Evolutionary conservation across 371 early-diverging fungal genomes (phyloP), one percentile per base, ranked within the genome.

Genomic region (Entomophthora muscae): DNA sequence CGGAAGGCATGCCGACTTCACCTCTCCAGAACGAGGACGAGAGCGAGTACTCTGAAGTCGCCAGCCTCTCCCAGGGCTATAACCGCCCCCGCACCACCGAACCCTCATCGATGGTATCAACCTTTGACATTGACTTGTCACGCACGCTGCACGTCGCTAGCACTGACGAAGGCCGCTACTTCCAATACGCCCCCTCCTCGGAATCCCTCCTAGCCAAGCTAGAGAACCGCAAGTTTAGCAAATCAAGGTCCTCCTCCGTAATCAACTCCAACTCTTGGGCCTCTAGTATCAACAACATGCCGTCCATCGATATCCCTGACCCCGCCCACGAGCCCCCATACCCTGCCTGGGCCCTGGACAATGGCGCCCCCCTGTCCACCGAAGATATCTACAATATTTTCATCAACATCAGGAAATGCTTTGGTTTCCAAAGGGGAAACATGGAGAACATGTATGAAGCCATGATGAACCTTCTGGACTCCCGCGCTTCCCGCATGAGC

Each of bases 351-450:
- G 72, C 63, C 74, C 66, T 77, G 26, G 78, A 79, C 23, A 73
- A 77, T 61, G 76, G 76, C 62, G 73, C 81, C n/a, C 84, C 85
- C 7, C 66, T 82, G 29, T 78, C 83, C 23, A 72, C 72, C 17
- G 82, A 78, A 57, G 82, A 82, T 63, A 82, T 86, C 42, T 78
- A 78, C 58, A 79, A 76, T 53, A 78, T 81, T 30, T 83, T 87
- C 69, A 71, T 76, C 31, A 76, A 78, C 58, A 63, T 87, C 61
- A 75, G 74, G 3, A 70, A 73, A 52, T 78, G 77, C 70, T 87
- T 89, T 63, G 91, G 92, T 0, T 91, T 91, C 72, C 92, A 91
- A 71, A 72, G 72, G 33, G 89, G 88, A 68, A 87, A 79, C 65
- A 78, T 83, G 73, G 71, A 77, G 56, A 90, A 91, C 69, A 82